These are phyloP conservation scores for Agaricus blazei DNA, from an alignment of 768 basidiomycete species.

Conservation along the genomic window DNA sequence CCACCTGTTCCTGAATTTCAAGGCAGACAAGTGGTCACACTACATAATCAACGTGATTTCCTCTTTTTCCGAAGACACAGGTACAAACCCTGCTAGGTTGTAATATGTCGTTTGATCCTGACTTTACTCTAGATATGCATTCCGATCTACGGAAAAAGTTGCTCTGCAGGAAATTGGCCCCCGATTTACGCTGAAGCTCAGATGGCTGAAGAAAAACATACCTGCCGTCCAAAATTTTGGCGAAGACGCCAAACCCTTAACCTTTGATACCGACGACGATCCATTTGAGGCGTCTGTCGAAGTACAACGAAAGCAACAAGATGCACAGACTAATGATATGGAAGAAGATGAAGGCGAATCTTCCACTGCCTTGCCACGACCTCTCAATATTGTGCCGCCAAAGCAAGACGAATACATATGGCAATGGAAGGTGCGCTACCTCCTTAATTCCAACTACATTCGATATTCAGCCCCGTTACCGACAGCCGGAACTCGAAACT, in stretches of 20 bases:
- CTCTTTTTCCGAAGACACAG: constrained; percentile 95
- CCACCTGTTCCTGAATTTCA: constrained; percentile 94
- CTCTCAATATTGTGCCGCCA: constrained; percentile 43
- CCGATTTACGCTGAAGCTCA: constrained; percentile 90
- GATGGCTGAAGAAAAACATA: constrained; percentile 83
- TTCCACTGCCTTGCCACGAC: not conserved
- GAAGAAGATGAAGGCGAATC: constrained; percentile 11
- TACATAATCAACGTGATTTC: constrained; percentile 98
- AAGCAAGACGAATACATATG: constrained; percentile 79
- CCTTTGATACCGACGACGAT: constrained; percentile 41
- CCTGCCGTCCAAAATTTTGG: constrained; percentile 75
- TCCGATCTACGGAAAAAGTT: constrained; percentile 86
- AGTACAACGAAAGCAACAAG: constrained; percentile 27
- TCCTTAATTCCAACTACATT: not conserved
- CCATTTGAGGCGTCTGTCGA: constrained; percentile 11
- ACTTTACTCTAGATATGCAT: constrained; percentile 70
- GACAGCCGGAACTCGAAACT: constrained; percentile 89
- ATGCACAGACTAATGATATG: constrained; percentile 18
- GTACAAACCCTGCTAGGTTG: constrained; percentile 29
- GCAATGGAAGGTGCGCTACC: constrained; percentile 77
- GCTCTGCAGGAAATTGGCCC: constrained; percentile 97
- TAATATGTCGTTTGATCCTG: not conserved
- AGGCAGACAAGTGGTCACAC: constrained; percentile 93
- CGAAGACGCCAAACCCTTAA: constrained; percentile 51
- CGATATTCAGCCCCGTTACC: constrained; percentile 9